phyloP scores from a whole-genome alignment of 2,329 filamentous ascomycete species.

The Colletotrichum lentis region DNA sequence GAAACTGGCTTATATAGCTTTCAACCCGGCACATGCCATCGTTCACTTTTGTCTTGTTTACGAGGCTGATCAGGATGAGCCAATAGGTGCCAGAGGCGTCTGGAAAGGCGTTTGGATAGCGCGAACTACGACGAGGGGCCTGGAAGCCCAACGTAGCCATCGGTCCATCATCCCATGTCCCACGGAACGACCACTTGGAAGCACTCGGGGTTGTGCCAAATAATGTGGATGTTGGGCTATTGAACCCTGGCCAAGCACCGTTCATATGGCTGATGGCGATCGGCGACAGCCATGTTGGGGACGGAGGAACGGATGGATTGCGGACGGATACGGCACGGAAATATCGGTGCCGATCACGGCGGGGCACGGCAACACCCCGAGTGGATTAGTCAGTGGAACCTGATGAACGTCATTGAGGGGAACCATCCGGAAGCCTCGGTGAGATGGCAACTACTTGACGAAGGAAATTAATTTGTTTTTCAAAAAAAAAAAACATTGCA shows the following conservation, averaged over 20 bases:
- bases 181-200: not conserved
- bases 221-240: conserved; percentile 3
- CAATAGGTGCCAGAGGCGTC: not conserved
- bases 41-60: not conserved
- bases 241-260: not conserved
- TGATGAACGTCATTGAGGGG: conserved; percentile 35
- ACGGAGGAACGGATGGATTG: conserved; percentile 1
- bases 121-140: not conserved
- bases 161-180: not conserved
- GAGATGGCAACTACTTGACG: not conserved
- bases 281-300: not conserved
- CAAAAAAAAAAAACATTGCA: not conserved
- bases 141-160: no score
- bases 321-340: conserved; percentile 19
- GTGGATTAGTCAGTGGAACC: conserved; percentile 35
- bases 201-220: not conserved
- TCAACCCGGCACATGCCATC: not conserved
- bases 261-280: conserved; percentile 1
- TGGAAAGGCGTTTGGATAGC: not conserved
- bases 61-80: not conserved
- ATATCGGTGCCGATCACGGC: conserved; percentile 17
- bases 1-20: not conserved
- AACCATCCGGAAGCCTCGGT: conserved; percentile 19
- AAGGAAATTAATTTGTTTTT: not conserved
- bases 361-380: conserved; percentile 15